phyloP scores from a whole-genome alignment of 306 rosid genomes.

The Carpinus fangiana region DNA sequence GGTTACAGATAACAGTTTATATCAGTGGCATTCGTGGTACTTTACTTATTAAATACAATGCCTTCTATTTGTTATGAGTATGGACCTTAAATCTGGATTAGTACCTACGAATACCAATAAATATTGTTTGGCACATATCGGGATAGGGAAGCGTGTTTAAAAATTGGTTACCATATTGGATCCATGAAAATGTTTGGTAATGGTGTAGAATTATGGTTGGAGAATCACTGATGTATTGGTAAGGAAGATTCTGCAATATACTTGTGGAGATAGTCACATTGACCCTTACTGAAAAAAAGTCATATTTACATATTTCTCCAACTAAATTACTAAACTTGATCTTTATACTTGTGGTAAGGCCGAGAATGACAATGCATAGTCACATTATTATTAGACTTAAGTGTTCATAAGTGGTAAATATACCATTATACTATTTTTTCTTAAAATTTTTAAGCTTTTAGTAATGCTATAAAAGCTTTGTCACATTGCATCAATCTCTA shows the following conservation, averaged over 20 bases:
- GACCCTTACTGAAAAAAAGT: neutral
- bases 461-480: neutral
- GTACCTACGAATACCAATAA: no score
- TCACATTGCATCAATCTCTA: neutral
- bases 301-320: neutral
- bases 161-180: neutral
- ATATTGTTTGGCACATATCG: neutral
- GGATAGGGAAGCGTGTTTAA: neutral
- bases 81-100: no score
- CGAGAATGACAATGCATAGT: neutral
- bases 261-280: neutral
- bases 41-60: no score
- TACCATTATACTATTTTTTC: no score
- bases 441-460: neutral
- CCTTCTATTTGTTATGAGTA: no score
- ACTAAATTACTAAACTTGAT: neutral
- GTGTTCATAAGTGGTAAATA: no score
- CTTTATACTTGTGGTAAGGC: neutral
- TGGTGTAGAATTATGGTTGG: neutral
- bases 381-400: neutral
- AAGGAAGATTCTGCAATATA: neutral
- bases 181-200: neutral
- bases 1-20: no score
- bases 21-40: no score
- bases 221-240: neutral